Base-by-base conservation (phyloP, 2,329 filamentous ascomycete genomes). In the Cylindrodendrum hubeiense region DNA sequence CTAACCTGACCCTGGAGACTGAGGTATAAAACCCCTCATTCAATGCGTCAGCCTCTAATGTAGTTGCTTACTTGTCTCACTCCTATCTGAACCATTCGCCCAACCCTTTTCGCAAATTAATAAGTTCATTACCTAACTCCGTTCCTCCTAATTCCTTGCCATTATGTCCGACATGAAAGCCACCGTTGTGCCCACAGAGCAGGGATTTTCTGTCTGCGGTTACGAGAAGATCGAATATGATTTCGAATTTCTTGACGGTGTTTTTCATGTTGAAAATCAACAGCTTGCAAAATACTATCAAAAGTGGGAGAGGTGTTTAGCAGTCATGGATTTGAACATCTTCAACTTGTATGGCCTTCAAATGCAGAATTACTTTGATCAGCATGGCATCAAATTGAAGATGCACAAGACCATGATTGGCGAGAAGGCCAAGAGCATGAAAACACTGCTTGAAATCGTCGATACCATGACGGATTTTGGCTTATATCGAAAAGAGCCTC, bases 171-270 rank as follows among this genome's bases (percentile, higher is more conserved):
- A 93, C 76, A 85, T 91, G 76, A 90, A 88, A 74, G 90, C 90
- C 63, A 85, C 85, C 57, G 90, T 93, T 68, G 79, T 83, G 66
- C 86, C 90, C 80, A 92, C 89, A 67, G 79, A 84, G 71, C 82
- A 84, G 65, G 91, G 90, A 39, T 93, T 93, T 79, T 88, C 91
- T 69, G 90, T 93, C 66, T 87, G 89, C 71, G 91, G 91, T 24
- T 92, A 91, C 72, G 91, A 93, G 83, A 93, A 91, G 83, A 92
- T 93, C 75, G 87, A 91, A 74, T 93, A 93, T 76, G 90, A 92
- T 79, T 93, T 93, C 77, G 88, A 89, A 59, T 92, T 93, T 79
- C 85, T 93, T 50, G 90, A 93, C 71, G 88, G 86, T 51, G 85
- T 93, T 61, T 93, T 93, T 78, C 81, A 91, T 74, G 72, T 82